Conservation (phyloP, 176 grass and related monocot genomes). For the Panicum miliaceum region DNA sequence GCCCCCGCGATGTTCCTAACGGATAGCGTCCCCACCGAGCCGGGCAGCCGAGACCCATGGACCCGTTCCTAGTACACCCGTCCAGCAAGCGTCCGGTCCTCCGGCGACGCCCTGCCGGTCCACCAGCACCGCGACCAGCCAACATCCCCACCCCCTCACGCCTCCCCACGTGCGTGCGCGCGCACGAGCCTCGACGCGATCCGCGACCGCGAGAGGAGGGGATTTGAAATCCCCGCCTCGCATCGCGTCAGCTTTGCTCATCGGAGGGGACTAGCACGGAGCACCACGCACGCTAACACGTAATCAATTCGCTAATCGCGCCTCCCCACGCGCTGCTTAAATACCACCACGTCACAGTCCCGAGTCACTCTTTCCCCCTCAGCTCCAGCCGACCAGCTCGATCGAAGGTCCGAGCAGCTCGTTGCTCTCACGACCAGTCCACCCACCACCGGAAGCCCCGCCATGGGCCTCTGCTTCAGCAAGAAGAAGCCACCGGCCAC, state of each 20-base stretch:
- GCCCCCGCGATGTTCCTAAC: constrained; percentile 18
- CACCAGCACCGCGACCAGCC: constrained; percentile 25
- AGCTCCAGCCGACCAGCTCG: not conserved
- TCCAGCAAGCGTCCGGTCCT: not conserved
- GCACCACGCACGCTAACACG: not conserved
- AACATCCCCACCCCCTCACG: too few relatives aligned
- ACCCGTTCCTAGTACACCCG: constrained; percentile 6
- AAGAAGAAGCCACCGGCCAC: constrained; percentile 57
- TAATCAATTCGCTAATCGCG: constrained; percentile 30
- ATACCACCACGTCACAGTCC: constrained; percentile 37
- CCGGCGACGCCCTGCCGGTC: not conserved
- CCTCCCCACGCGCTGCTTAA: constrained; percentile 36
- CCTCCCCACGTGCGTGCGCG: constrained; percentile 11
- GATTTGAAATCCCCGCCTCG: constrained; percentile 43
- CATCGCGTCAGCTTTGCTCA: constrained; percentile 37
- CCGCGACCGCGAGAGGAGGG: not conserved
- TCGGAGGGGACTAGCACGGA: constrained; percentile 30
- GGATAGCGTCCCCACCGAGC: constrained; percentile 31
- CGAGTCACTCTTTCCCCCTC: not conserved
- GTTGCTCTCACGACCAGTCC: not conserved
- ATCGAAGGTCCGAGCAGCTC: not conserved
- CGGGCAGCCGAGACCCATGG: not conserved
- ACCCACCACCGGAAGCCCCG: not conserved
- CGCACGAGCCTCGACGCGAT: constrained; percentile 20
- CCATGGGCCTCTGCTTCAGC: constrained; percentile 96